Evolutionary conservation across 495 filamentous ascomycete species (phyloP), one percentile per base, ranked within the genome.

Genomic region (Cercophora scortea): DNA sequence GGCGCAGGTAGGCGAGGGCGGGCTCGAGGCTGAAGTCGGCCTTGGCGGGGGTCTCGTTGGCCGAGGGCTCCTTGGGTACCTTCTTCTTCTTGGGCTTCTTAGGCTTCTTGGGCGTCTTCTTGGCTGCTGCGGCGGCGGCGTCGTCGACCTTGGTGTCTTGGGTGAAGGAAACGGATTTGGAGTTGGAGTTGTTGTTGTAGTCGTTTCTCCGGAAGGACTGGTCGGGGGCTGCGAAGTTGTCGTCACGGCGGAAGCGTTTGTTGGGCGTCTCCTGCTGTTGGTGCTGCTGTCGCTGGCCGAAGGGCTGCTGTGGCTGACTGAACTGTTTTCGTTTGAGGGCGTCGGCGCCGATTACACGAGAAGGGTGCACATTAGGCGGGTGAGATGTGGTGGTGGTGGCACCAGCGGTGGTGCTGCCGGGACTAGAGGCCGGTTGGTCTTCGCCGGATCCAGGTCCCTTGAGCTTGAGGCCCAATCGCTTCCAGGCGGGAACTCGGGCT

Each of bases 401-500:
- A 35, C 50, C 48, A 49, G 61, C 44, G 47, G 43, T 47, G n/a
- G 51, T 49, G 52, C 53, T 51, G 43, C 53, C 46, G 38, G 60
- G 46, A 51, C 49, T 57, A 41, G 43, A 18, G 10, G 65, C 59
- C 33, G 61, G 57, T 54, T 63, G 56, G 47, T 80, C 74, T 60
- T 79, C 76, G 39, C 74, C 73, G 55, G 75, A 78, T 63, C 67
- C 67, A 64, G 70, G 52, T 51, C 63, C 67, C 61, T 89, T 90
- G 67, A 86, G 76, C 76, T 88, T 86, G 62, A 88, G 72, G 45
- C 84, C 87, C 63, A 89, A 70, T 72, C 84, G 79, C 69, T 88
- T 89, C 85, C 84, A 89, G 49, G 86, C 84, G 16, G 86, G 86
- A 44, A 87, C 73, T 62, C 75, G 77, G 45, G 54, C 54, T 56